These are phyloP conservation scores for Penicillium pulvis DNA, from an alignment of 495 filamentous ascomycete species.

Conservation along the genomic window DNA sequence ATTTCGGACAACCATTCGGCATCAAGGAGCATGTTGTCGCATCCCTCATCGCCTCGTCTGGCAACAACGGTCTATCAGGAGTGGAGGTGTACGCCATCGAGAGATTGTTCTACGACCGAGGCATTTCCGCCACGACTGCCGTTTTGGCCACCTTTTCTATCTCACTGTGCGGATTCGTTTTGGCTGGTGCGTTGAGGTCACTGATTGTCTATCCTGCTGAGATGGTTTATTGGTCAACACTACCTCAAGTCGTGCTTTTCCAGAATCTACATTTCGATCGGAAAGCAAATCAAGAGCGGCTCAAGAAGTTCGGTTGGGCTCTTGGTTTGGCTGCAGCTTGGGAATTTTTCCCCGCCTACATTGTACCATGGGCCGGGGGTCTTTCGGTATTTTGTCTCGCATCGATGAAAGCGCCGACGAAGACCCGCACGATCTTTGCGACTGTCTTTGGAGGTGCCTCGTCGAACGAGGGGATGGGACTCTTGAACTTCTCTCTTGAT, in stretches of 20 bases:
- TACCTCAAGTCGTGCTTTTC: slow-evolving; percentile 22
- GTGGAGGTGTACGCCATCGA: slow-evolving; percentile 21
- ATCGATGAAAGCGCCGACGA: slow-evolving; percentile 35
- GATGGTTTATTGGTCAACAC: slow-evolving; percentile 24
- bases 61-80: slow-evolving; percentile 20
- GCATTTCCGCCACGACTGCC: slow-evolving; percentile 11
- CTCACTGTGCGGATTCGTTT: slow-evolving; percentile 36
- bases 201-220: slow-evolving; percentile 25
- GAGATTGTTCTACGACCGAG: slow-evolving; percentile 15
- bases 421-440: slow-evolving; percentile 24
- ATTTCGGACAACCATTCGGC: slow-evolving; percentile 22
- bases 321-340: slow-evolving; percentile 31
- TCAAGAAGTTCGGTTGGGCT: slow-evolving; percentile 22
- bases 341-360: slow-evolving; percentile 54
- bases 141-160: slow-evolving; percentile 20
- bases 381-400: slow-evolving; percentile 56
- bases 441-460: slow-evolving; percentile 50
- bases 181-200: slow-evolving; percentile 20
- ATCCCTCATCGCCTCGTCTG: slow-evolving; percentile 21
- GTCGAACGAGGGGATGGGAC: slow-evolving; percentile 47
- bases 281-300: slow-evolving; percentile 14
- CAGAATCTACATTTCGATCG: slow-evolving; percentile 23
- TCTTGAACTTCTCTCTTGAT: slow-evolving; percentile 47
- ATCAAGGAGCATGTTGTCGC: slow-evolving; percentile 28
- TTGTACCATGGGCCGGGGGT: slow-evolving; percentile 48